A percentile compares a stretch with the other conserved stretches of the same genome.
phyloP scores from a whole-genome alignment of 306 rosid species.

The Pyrus pyrifolia region DNA sequence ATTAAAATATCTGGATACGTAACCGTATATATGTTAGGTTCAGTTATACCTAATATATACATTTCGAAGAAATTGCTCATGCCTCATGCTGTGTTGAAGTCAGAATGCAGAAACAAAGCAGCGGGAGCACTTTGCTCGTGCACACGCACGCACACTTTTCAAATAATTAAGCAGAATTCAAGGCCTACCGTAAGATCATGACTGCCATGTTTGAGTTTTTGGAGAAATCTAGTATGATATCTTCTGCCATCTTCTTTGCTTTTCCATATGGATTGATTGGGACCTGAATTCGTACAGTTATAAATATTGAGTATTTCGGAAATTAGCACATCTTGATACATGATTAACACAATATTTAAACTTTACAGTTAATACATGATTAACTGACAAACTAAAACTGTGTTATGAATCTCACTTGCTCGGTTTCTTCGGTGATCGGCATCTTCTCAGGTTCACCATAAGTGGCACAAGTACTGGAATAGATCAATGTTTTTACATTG shows the following conservation, averaged over 20 bases:
- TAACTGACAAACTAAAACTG: neutral
- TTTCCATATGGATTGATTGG: constrained; percentile 99
- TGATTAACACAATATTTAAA: neutral
- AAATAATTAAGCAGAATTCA: neutral
- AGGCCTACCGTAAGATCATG: constrained; percentile 78
- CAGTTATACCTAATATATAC: neutral
- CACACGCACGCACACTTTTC: too few relatives aligned
- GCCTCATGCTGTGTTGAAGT: neutral
- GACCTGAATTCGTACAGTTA: constrained; percentile 34
- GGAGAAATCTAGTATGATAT: constrained; percentile 86
- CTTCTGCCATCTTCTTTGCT: constrained; percentile 99
- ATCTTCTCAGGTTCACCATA: constrained; percentile 89
- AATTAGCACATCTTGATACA: neutral
- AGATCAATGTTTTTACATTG: constrained; percentile 75
- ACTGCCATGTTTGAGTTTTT: constrained; percentile 87
- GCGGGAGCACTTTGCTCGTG: too few relatives aligned
- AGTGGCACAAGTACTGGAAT: constrained; percentile 98
- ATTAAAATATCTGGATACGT: constrained; percentile 62
- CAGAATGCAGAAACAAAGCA: neutral
- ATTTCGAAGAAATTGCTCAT: neutral
- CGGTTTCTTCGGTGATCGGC: constrained; percentile 94
- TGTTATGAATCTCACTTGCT: constrained; percentile 44
- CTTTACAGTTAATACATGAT: neutral
- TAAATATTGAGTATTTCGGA: neutral
- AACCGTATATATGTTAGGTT: neutral